Evolutionary conservation across 345 rosid species (phyloP), one percentile per base, ranked within the genome.

Genomic region (Bruguiera gymnorhiza): DNA sequence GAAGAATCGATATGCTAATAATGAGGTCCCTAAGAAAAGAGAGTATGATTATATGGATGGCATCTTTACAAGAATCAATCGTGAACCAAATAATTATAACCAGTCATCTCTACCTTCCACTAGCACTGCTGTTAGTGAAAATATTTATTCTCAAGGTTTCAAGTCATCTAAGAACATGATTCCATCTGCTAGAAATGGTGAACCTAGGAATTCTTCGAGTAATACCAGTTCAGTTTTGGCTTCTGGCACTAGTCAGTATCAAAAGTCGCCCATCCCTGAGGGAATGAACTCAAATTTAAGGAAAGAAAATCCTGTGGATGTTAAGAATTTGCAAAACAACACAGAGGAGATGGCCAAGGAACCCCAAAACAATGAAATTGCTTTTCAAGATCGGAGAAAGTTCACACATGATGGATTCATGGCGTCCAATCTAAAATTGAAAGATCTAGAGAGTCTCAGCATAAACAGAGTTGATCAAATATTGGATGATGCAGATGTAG

Each of bases 401-500:
- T 76, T 71, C 76, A 75, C 78, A 29, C 79, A 83, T 75, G 96
- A 88, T 71, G 75, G 85, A 70, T 82, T 83, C 73, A 73, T 74
- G 76, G 89, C 84, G 43, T 57, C 70, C 74, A 80, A 84, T 82
- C 74, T 74, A 67, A 88, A 81, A 75, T 63, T 78, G 58, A 87
- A 79, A 83, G 97, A 87, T 79, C 82, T 75, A 11, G 97, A 87
- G 75, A 87, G 85, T 75, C 81, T 87, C 72, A 77, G 72, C 65
- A 54, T 72, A 34, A 75, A 78, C 83, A 82, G 80, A 82, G 76
- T 76, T 68, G 86, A 89, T 71, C 96, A 85, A 74, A 77, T 89
- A 63, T 83, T 90, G 71, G 98, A 90, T 71, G 99, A 92, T 75
- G 97, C 87, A 58, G 94, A 92, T 87, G 95, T 92, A 48, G 86